Evolutionary conservation across 805 yeast species (phyloP), one percentile per base, ranked within the genome.

Genomic region (Lipomyces oligophaga): DNA sequence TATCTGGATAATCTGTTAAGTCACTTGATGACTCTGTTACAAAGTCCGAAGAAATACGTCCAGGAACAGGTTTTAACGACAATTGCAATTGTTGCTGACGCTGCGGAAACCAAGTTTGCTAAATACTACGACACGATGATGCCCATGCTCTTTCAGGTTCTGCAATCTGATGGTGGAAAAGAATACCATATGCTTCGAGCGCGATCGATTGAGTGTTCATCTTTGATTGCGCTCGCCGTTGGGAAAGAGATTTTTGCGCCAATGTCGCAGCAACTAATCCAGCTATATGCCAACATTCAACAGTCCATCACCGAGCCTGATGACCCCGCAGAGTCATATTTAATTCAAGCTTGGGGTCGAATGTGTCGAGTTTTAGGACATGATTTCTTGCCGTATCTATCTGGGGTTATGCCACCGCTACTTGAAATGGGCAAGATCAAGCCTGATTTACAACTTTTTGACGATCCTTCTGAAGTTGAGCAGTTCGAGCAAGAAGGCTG

Each of bases 11-110:
- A 75, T 57, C 70, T 93, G 59, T 72, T 93, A 47, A 74, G 79
- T 27, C 83, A 85, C 58, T 71, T 93, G 54, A 72, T 93, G 45
- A 81, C 78, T 1, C 71, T 90, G 21, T 73, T 93, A 47, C 88
- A 85, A 63, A 78, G 89, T 48, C 93, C 94, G 31, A 86, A 88
- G 66, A 77, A 88, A 56, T 93, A 88, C 61, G 96, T 93, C 37
- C 97, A 93, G 69, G 98, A 93, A 63, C 98, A 93, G 70, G 97
- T 89, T 13, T 74, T 93, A 47, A 89, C 97, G 8, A 93, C 97
- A 0, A 89, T 93, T 66, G 96, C 97, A 18, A 85, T 89, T 57
- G 89, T 90, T 56, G 98, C 98, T 1, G 97, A 90, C 67, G 94
- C 96, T 13, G 96, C 97, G 3, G 87, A 87, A 66, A 76, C 76